Conservation (phyloP, 2,329 filamentous ascomycete genomes). For the Pleurostoma richardsiae region DNA sequence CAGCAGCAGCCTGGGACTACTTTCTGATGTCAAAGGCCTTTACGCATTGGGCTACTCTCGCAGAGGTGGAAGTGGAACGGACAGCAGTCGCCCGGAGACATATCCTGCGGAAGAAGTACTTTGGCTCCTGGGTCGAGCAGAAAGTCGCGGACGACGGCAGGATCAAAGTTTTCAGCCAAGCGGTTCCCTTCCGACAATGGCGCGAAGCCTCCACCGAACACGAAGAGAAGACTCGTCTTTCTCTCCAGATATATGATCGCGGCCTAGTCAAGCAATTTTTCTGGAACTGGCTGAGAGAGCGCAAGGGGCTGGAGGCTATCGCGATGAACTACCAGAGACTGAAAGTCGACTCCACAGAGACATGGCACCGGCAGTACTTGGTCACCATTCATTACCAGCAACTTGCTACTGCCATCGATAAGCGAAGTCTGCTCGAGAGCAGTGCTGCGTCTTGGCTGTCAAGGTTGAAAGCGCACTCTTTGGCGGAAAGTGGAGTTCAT, state of each 20-base stretch:
- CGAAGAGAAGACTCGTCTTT: constrained; percentile 14
- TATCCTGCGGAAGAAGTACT: constrained; percentile 64
- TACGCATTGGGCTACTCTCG: constrained; percentile 62
- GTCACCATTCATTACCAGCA: constrained; percentile 7
- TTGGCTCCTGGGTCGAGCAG: constrained; percentile 64
- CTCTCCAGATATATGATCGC: constrained; percentile 20
- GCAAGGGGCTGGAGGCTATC: constrained; percentile 17
- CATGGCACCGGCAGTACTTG: constrained; percentile 13
- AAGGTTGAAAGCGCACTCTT: too few relatives aligned
- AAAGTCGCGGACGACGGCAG: constrained; percentile 55
- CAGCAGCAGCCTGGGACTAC: constrained; percentile 55
- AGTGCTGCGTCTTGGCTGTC: too few relatives aligned
- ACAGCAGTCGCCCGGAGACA: constrained; percentile 66
- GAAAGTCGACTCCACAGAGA: constrained; percentile 7
- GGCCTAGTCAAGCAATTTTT: constrained; percentile 20
- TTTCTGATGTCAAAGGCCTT: constrained; percentile 62
- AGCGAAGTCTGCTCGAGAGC: constrained; percentile 13
- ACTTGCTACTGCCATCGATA: constrained; percentile 8
- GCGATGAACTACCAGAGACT: constrained; percentile 10
- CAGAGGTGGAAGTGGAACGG: constrained; percentile 59
- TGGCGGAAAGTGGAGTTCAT: too few relatives aligned
- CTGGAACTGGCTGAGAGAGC: constrained; percentile 21
- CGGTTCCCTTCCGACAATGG: constrained; percentile 21
- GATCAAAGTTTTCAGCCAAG: constrained; percentile 28
- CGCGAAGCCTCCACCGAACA: constrained; percentile 13